phyloP scores from a whole-genome alignment of 805 yeast genomes.

The Debaryomyces hansenii region DNA sequence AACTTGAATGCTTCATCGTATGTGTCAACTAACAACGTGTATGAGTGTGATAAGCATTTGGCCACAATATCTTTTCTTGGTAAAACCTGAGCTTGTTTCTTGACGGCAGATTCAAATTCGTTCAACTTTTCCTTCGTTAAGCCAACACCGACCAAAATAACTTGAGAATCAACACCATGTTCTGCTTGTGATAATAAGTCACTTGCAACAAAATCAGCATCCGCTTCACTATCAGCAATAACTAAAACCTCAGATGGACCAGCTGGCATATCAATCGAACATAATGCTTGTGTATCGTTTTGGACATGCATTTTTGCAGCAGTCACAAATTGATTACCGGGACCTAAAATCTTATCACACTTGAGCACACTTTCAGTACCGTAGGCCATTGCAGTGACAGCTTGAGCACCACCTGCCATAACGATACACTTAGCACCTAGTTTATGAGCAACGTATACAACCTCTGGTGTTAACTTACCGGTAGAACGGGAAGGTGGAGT shows the following conservation, averaged over 20 bases:
- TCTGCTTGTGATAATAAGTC: slow-evolving; percentile 97
- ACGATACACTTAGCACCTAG: slow-evolving; percentile 90
- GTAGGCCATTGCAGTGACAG: slow-evolving; percentile 97
- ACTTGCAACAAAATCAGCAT: slow-evolving; percentile 95
- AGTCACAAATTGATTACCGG: slow-evolving; percentile 98
- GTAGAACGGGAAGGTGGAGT: slow-evolving; percentile 90
- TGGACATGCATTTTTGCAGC: slow-evolving; percentile 98
- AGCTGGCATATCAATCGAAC: slow-evolving; percentile 99
- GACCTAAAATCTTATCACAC: slow-evolving; percentile 96
- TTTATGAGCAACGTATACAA: slow-evolving; percentile 94
- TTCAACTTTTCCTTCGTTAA: slow-evolving; percentile 59
- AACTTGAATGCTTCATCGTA: slow-evolving; percentile 82
- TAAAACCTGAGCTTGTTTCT: slow-evolving; percentile 74
- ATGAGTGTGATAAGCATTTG: slow-evolving; percentile 89
- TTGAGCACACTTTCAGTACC: slow-evolving; percentile 92
- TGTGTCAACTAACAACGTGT: slow-evolving; percentile 66
- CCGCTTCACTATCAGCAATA: slow-evolving; percentile 84
- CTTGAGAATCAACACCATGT: slow-evolving; percentile 98
- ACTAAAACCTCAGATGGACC: slow-evolving; percentile 98
- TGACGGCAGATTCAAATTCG: slow-evolving; percentile 79
- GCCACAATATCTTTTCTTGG: slow-evolving; percentile 95
- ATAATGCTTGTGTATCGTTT: slow-evolving; percentile 91
- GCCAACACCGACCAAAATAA: slow-evolving; percentile 80
- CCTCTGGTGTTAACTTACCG: slow-evolving; percentile 94
- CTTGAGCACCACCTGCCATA: slow-evolving; percentile 99